Conservation (phyloP, 2,329 filamentous ascomycete genomes). For the Akanthomyces dipterigenus region DNA sequence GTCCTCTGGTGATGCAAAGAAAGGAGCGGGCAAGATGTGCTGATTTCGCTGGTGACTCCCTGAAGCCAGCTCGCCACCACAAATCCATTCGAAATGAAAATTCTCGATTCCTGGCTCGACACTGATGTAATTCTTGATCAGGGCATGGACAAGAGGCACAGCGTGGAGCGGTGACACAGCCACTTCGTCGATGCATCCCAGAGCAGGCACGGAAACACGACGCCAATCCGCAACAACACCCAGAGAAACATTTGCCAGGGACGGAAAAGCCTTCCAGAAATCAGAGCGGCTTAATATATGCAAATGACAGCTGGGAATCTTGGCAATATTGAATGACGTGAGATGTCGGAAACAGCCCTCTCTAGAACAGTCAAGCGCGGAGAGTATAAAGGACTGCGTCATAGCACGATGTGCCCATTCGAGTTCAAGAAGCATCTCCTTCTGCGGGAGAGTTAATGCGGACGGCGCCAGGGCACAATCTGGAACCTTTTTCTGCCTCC, state of each 20-base stretch:
- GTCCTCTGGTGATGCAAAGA: slow-evolving; percentile 29
- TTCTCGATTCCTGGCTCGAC: slow-evolving; percentile 43
- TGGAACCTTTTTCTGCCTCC: slow-evolving; percentile 15
- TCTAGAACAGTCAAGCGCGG: slow-evolving; percentile 51
- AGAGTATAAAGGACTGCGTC: slow-evolving; percentile 59
- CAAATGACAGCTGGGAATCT: slow-evolving; percentile 56
- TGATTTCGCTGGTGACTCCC: slow-evolving; percentile 56
- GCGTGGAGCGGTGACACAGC: slow-evolving; percentile 45
- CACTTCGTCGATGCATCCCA: slow-evolving; percentile 42
- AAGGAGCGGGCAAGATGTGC: slow-evolving; percentile 55
- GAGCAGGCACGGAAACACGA: slow-evolving; percentile 44
- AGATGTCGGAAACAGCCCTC: slow-evolving; percentile 44
- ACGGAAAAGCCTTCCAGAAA: slow-evolving; percentile 55
- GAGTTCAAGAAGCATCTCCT: slow-evolving; percentile 61
- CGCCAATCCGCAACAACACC: slow-evolving; percentile 63
- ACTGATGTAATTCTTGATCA: slow-evolving; percentile 46
- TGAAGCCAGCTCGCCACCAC: slow-evolving; percentile 59
- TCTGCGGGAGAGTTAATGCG: slow-evolving; percentile 54
- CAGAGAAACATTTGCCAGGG: slow-evolving; percentile 48
- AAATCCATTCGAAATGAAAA: slow-evolving; percentile 59
- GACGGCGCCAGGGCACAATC: slow-evolving; percentile 41
- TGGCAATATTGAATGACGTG: slow-evolving; percentile 55
- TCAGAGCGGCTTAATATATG: slow-evolving; percentile 46
- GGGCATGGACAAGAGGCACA: slow-evolving; percentile 41
- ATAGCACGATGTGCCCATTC: slow-evolving; percentile 64